A percentile compares a stretch with the other conserved stretches of the same genome.
Evolutionary conservation across 1,284 basidiomycete species (phyloP).

Genomic region (Grifola frondosa): DNA sequence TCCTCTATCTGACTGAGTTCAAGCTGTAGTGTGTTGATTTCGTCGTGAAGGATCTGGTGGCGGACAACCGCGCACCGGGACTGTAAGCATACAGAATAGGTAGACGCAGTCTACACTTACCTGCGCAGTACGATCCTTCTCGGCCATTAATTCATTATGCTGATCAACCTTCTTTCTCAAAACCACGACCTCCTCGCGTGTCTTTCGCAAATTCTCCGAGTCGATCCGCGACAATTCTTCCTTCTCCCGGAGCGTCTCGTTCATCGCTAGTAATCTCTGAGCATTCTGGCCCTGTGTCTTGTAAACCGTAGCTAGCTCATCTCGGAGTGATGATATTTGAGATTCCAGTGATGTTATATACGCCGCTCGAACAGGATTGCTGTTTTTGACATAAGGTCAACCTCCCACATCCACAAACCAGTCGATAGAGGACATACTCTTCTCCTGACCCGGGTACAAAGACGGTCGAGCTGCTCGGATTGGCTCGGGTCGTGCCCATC

Average conservation of each 20-base stretch:
- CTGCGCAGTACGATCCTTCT: constrained; percentile 89
- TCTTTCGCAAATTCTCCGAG: constrained; percentile 72
- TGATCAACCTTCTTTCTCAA: constrained; percentile 81
- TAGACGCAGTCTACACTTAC: constrained; percentile 53
- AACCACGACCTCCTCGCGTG: constrained; percentile 68
- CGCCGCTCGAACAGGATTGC: constrained; percentile 79
- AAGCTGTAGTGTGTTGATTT: constrained; percentile 85
- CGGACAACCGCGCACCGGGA: background rate
- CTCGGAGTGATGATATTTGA: constrained; percentile 86
- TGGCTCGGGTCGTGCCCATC: constrained; percentile 66
- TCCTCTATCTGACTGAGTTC: constrained; percentile 89
- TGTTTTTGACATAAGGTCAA: constrained; percentile 17
- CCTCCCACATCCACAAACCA: constrained; percentile 15
- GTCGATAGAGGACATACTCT: constrained; percentile 53
- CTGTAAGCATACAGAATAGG: constrained; percentile 2
- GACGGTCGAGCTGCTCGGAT: constrained; percentile 62
- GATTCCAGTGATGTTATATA: constrained; percentile 91
- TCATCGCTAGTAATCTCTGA: constrained; percentile 88
- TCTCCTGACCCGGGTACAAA: constrained; percentile 66
- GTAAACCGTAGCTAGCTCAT: constrained; percentile 91
- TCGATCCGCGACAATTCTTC: constrained; percentile 80
- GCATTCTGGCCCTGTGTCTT: constrained; percentile 96
- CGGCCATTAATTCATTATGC: constrained; percentile 79
- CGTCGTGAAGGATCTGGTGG: constrained; percentile 86
- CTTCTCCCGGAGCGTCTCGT: constrained; percentile 89